These are phyloP conservation scores for Saccharomycopsis microspora DNA, from an alignment of 805 yeast species.

Conservation along the genomic window DNA sequence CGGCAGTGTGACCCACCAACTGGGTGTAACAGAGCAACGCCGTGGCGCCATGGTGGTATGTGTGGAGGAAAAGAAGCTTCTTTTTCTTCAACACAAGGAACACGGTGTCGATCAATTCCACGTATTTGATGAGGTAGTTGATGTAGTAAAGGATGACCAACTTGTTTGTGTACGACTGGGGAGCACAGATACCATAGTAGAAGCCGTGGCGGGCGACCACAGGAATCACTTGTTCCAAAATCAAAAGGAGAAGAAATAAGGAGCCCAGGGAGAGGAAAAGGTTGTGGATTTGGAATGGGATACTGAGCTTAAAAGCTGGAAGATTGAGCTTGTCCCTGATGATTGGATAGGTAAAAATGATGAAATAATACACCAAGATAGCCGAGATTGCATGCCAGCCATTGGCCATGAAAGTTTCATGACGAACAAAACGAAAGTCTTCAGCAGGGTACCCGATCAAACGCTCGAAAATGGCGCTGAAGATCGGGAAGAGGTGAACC, in stretches of 20 bases:
- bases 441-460: slow-evolving; percentile 42
- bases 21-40: slow-evolving; percentile 91
- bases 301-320: slow-evolving; percentile 63
- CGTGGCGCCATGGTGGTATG: slow-evolving; percentile 97
- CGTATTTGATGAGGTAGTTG: slow-evolving; percentile 81
- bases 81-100: slow-evolving; percentile 88
- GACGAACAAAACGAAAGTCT: slow-evolving; percentile 31
- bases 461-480: slow-evolving; percentile 33
- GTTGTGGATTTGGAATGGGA: slow-evolving; percentile 79
- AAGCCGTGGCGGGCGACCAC: slow-evolving; percentile 64
- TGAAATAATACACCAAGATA: slow-evolving; percentile 61
- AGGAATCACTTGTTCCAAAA: slow-evolving; percentile 80
- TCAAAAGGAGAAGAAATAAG: slow-evolving; percentile 49
- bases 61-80: slow-evolving; percentile 84
- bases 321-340: slow-evolving; percentile 25
- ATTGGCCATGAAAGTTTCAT: slow-evolving; percentile 45
- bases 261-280: slow-evolving; percentile 61
- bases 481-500: slow-evolving; percentile 35
- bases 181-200: slow-evolving; percentile 72
- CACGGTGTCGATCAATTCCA: slow-evolving; percentile 84
- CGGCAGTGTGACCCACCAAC: slow-evolving; percentile 79
- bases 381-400: slow-evolving; percentile 45
- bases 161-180: slow-evolving; percentile 71
- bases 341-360: slow-evolving; percentile 77
- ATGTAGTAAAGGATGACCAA: slow-evolving; percentile 79